These are phyloP conservation scores for Fagus sylvatica DNA, from an alignment of 306 rosid species.

Conservation along the genomic window DNA sequence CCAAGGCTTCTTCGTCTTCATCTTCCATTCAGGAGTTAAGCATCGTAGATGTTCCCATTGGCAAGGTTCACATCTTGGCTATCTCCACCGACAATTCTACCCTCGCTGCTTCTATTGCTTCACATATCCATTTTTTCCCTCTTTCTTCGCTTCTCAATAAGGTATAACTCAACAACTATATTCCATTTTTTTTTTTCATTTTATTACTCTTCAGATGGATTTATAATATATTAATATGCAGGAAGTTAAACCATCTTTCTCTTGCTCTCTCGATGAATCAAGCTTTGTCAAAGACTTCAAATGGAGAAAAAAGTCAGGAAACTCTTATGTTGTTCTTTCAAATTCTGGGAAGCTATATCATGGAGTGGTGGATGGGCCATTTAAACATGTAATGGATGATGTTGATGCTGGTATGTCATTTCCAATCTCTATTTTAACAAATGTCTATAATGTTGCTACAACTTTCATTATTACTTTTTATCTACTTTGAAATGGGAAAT, in stretches of 20 bases:
- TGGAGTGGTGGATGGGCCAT: conserved; percentile 49
- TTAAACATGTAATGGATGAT: conserved; percentile 51
- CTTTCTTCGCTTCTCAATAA: conserved; percentile 46
- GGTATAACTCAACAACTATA: conserved; percentile 31
- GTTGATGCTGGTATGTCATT: conserved; percentile 77
- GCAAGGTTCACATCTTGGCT: conserved; percentile 61
- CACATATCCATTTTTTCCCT: conserved; percentile 48
- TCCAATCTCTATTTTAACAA: no score
- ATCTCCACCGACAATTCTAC: conserved; percentile 59
- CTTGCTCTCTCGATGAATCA: conserved; percentile 49
- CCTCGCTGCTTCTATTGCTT: conserved; percentile 57
- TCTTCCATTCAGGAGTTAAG: conserved; percentile 58
- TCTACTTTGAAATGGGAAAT: not conserved
- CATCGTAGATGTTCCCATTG: conserved; percentile 58
- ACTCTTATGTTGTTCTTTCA: conserved; percentile 64
- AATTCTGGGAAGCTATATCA: conserved; percentile 51
- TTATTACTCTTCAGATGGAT: not conserved
- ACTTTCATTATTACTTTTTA: not conserved
- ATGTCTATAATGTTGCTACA: not conserved
- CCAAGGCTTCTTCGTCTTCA: conserved; percentile 26
- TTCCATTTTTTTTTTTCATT: not conserved
- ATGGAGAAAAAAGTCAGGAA: conserved; percentile 59
- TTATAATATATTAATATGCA: conserved; percentile 22
- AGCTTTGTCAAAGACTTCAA: conserved; percentile 63
- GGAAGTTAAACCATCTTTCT: conserved; percentile 53